Evolutionary conservation across 495 filamentous ascomycete species (phyloP), one percentile per base, ranked within the genome.

Genomic region (Penicillium crystallinum): DNA sequence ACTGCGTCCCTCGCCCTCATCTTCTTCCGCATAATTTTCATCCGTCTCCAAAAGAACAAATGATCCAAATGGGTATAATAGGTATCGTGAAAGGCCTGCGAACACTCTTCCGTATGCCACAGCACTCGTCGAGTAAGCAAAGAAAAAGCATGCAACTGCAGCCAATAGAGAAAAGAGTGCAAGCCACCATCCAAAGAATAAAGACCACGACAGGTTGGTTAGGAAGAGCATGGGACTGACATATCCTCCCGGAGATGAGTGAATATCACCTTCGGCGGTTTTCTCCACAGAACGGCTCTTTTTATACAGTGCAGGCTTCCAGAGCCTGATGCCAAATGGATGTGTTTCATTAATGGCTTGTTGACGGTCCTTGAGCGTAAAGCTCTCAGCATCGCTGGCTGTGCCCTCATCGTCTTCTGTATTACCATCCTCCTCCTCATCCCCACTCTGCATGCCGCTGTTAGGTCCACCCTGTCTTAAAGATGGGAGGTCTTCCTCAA

Each of bases 261-360:
- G 93, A 53, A 99, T 97, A 72, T 99, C 93, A 6, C 87, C 91
- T 69, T 99, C 93, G 4, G 92, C 93, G 31, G 84, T 95, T 73
- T 93, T 92, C 59, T 97, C 89, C 14, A 99, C 93, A 7, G 95
- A 97, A 51, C 93, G 83, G 58, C 84, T 85, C 66, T 99, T 99
- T 76, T 97, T 97, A 78, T 99, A 99, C 34, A 99, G 65, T 0
- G 93, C 93, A 17, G 93, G 93, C 68, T 99, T 99, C 93, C 93
- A 99, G 29, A 99, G 87, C 54, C 93, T 86, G 63, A 99, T 97
- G 68, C 93, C 93, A 58, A 99, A 99, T 0, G 93, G 93, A 75
- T 99, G 93, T 0, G 93, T 99, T 67, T 96, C 86, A 71, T 99
- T 99, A 71, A 99, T 99, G 44, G 93, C 93, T 67, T 96, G 86